phyloP scores from a whole-genome alignment of 768 basidiomycete genomes.

The Strobilomyces dryophilus region DNA sequence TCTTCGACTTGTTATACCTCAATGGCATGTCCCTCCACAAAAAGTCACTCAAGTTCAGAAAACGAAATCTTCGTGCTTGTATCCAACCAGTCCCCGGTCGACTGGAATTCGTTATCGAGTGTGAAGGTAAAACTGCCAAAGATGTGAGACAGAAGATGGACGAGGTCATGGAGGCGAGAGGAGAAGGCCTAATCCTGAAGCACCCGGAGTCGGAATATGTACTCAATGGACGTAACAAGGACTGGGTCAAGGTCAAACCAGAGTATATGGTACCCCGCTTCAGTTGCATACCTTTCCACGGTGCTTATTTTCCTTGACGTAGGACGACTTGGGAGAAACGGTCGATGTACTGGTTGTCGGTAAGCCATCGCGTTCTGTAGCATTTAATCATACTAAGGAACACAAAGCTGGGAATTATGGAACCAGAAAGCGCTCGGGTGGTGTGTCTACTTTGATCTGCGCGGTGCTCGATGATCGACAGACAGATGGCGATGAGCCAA shows the following conservation, averaged over 20 bases:
- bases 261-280: conserved; percentile 68
- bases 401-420: conserved; percentile 83
- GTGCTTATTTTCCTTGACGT: neutral
- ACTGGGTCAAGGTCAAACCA: conserved; percentile 95
- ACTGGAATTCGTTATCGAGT: conserved; percentile 73
- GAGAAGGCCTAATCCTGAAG: conserved; percentile 93
- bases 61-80: conserved; percentile 67
- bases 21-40: conserved; percentile 78
- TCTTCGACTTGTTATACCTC: conserved; percentile 90
- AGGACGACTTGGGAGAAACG: conserved; percentile 92
- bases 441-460: conserved; percentile 85
- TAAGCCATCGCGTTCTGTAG: conserved; percentile 30
- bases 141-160: conserved; percentile 83
- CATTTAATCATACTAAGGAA: neutral
- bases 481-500: conserved; percentile 49
- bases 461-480: conserved; percentile 80
- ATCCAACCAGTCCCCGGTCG: conserved; percentile 70
- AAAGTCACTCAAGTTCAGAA: conserved; percentile 69
- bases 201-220: conserved; percentile 76
- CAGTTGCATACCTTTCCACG: neutral
- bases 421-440: conserved; percentile 78
- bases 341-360: conserved; percentile 91
- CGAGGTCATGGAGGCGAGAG: conserved; percentile 75
- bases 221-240: conserved; percentile 81
- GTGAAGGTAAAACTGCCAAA: conserved; percentile 69